phyloP scores from a whole-genome alignment of 257 asterid genomes.

The Mentha longifolia region DNA sequence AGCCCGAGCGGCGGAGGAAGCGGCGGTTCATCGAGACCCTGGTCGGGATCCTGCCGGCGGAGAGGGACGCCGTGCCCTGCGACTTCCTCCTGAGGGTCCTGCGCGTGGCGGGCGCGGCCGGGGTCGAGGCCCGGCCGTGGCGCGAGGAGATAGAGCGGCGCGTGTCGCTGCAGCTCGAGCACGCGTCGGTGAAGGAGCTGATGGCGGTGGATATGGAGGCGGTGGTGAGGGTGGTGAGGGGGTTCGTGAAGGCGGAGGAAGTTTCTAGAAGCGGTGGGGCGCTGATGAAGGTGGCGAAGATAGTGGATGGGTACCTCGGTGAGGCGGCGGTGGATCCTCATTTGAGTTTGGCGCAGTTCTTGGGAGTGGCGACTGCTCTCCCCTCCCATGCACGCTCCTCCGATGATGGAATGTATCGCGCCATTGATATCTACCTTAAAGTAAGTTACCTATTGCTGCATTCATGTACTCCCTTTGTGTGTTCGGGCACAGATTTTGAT shows the following conservation, averaged over 20 bases:
- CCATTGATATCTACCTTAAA: conserved; percentile 77
- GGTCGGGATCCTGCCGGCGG: conserved; percentile 66
- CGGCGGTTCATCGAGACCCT: conserved; percentile 63
- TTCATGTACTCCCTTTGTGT: too few relatives aligned
- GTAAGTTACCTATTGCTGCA: conserved; percentile 54
- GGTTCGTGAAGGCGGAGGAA: conserved; percentile 64
- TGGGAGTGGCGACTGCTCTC: conserved; percentile 53
- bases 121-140: too few relatives aligned
- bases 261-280: conserved; percentile 53
- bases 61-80: conserved; percentile 69
- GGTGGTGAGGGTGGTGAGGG: conserved; percentile 52
- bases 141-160: conserved; percentile 61
- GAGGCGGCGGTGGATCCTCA: conserved; percentile 70
- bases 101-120: conserved; percentile 47
- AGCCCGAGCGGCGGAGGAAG: conserved; percentile 36
- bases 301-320: conserved; percentile 71
- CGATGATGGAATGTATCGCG: conserved; percentile 67
- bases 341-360: conserved; percentile 46
- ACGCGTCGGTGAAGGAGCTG: conserved; percentile 66
- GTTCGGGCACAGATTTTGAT: too few relatives aligned
- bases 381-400: conserved; percentile 71
- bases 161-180: conserved; percentile 73
- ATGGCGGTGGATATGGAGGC: conserved; percentile 69
- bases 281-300: conserved; percentile 71
- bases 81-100: conserved; percentile 59